Percentiles rank a stretch among this genome's conserved stretches.
Conservation (phyloP, 345 rosid genomes). For the Cardamine occulta region DNA sequence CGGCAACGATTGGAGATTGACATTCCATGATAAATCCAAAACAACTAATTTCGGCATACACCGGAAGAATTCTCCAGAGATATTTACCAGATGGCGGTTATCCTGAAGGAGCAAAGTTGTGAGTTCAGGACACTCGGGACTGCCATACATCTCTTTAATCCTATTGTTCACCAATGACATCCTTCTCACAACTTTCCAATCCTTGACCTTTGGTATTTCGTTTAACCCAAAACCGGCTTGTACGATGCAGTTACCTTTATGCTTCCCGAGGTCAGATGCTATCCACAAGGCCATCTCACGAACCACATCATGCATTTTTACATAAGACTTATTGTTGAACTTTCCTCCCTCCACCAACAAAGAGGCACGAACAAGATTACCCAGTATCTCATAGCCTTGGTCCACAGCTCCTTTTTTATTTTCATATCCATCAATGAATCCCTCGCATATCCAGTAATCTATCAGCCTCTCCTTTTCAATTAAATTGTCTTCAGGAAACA, state of each 20-base stretch:
- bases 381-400: conserved; percentile 40
- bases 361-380: conserved; percentile 27
- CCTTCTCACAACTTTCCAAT: conserved; percentile 29
- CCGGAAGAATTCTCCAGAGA: conserved; percentile 28
- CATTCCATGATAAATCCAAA: conserved; percentile 41
- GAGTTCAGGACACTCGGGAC: conserved; percentile 32
- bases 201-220: conserved; percentile 30
- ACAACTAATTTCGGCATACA: conserved; percentile 43
- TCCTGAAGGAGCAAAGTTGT: conserved; percentile 40
- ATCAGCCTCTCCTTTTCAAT: conserved; percentile 11
- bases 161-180: conserved; percentile 40
- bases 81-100: conserved; percentile 32
- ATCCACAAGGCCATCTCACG: conserved; percentile 53
- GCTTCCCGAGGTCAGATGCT: conserved; percentile 6
- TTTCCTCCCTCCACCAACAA: conserved; percentile 41
- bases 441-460: conserved; percentile 25
- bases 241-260: neutral
- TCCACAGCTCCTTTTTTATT: conserved; percentile 14
- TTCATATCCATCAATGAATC: conserved; percentile 13
- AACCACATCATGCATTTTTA: conserved; percentile 52
- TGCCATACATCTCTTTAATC: conserved; percentile 31
- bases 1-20: conserved; percentile 18
- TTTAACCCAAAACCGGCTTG: conserved; percentile 20
- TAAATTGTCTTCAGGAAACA: neutral
- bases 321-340: conserved; percentile 25